A percentile compares a stretch with the other conserved stretches of the same genome.
phyloP scores from a whole-genome alignment of 345 rosid genomes.

The Euphorbia peplus region DNA sequence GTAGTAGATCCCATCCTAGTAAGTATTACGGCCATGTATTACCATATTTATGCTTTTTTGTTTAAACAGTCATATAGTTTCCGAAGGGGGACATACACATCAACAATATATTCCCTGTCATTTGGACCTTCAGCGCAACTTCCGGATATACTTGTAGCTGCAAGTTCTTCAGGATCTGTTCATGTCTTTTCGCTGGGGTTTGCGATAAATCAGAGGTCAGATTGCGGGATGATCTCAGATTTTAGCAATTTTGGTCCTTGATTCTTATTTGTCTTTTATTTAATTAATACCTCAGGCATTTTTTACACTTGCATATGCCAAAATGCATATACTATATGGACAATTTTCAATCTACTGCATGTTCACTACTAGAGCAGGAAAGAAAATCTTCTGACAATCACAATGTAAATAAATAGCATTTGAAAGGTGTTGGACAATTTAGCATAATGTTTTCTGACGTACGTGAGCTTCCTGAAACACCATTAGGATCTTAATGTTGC shows the following conservation, averaged over 20 bases:
- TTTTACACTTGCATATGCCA: too few relatives aligned
- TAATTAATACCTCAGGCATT: too few relatives aligned
- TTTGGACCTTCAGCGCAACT: slow-evolving; percentile 69
- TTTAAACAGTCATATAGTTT: slow-evolving; percentile 65
- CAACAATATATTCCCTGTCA: slow-evolving; percentile 86
- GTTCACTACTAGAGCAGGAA: neutral
- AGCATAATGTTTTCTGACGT: neutral
- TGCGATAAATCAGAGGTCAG: slow-evolving; percentile 70
- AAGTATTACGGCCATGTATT: neutral
- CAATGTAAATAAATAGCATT: neutral
- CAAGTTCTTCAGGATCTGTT: slow-evolving; percentile 82
- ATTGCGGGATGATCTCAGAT: neutral
- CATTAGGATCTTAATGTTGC: neutral
- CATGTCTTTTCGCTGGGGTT: slow-evolving; percentile 66
- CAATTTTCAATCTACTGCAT: too few relatives aligned
- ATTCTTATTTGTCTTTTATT: too few relatives aligned
- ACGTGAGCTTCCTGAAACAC: neutral
- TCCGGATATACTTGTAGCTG: slow-evolving; percentile 78
- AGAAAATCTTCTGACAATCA: neutral
- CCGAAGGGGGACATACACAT: slow-evolving; percentile 80
- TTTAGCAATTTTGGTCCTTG: neutral
- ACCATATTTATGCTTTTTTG: neutral
- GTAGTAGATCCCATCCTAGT: neutral
- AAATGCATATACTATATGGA: too few relatives aligned
- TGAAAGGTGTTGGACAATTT: neutral